A percentile compares a stretch with the other conserved stretches of the same genome.
Evolutionary conservation across 1,139 yeast species (phyloP).

Genomic region (Lodderomyces margitis): DNA sequence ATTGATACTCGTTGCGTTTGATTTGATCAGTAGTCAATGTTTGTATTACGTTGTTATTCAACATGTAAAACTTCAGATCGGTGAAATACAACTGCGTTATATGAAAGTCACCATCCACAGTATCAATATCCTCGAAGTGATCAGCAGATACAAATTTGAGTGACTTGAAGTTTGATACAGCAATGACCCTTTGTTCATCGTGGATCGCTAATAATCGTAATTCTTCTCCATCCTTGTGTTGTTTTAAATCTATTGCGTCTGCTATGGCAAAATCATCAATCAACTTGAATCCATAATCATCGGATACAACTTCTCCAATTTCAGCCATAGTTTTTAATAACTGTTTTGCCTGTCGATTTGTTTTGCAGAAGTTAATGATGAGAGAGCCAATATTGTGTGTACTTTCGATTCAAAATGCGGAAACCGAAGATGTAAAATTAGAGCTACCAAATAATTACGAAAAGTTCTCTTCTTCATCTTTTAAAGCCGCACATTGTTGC

Average conservation of each 20-base stretch:
- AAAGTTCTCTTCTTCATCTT: too few relatives aligned
- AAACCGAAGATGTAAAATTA: too few relatives aligned
- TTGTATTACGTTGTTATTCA: slow-evolving; percentile 16
- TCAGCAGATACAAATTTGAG: slow-evolving; percentile 16
- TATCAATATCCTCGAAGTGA: slow-evolving; percentile 8
- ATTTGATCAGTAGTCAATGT: slow-evolving; percentile 8
- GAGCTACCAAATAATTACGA: too few relatives aligned
- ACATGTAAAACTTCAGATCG: slow-evolving; percentile 22
- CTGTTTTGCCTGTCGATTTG: too few relatives aligned
- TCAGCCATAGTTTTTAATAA: not conserved
- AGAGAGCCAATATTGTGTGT: too few relatives aligned
- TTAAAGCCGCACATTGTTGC: too few relatives aligned
- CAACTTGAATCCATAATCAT: slow-evolving; percentile 40
- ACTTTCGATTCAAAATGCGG: too few relatives aligned
- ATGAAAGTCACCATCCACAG: slow-evolving; percentile 10
- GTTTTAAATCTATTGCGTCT: slow-evolving; percentile 24
- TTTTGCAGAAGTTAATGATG: too few relatives aligned
- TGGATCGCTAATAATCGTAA: slow-evolving; percentile 32
- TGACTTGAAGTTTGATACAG: slow-evolving; percentile 30
- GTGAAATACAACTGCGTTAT: slow-evolving; percentile 29
- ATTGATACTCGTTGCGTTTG: slow-evolving; percentile 8
- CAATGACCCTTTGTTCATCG: slow-evolving; percentile 24
- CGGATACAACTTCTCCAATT: slow-evolving; percentile 31
- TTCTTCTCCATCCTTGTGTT: slow-evolving; percentile 8
- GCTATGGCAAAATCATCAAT: slow-evolving; percentile 24